Percentiles rank a stretch among this genome's conserved stretches.
Evolutionary conservation across 2,329 filamentous ascomycete species (phyloP).

Genomic region (Metarhizium brunneum): DNA sequence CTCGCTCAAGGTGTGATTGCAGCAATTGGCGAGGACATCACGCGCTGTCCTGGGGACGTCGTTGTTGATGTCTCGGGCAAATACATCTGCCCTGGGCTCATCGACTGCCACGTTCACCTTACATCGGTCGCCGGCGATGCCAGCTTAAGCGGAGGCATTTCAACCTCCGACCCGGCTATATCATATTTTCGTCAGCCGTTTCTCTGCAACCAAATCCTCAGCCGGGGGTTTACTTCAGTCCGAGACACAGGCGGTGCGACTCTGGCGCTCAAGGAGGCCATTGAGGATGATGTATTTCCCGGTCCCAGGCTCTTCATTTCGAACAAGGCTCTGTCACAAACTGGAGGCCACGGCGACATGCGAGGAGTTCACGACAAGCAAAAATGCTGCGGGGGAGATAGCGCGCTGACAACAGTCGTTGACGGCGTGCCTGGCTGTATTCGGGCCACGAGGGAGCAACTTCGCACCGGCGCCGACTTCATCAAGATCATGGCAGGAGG

Average conservation of each 20-base stretch:
- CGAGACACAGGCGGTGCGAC: conserved; percentile 50
- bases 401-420: conserved; percentile 3
- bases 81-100: conserved; percentile 23
- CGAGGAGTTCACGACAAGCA: conserved; percentile 28
- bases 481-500: conserved; percentile 54
- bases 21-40: conserved; percentile 9
- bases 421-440: conserved; percentile 48
- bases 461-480: conserved; percentile 48
- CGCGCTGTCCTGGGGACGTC: neutral
- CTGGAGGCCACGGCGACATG: conserved; percentile 49
- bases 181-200: conserved; percentile 37
- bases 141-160: conserved; percentile 14
- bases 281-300: conserved; percentile 43
- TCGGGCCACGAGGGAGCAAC: conserved; percentile 40
- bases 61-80: conserved; percentile 16
- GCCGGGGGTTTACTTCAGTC: conserved; percentile 48
- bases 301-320: conserved; percentile 48
- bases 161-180: conserved; percentile 22
- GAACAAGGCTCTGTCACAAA: conserved; percentile 44
- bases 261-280: conserved; percentile 44
- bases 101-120: conserved; percentile 25
- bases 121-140: conserved; percentile 19
- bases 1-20: conserved; percentile 25
- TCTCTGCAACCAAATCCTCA: conserved; percentile 38
- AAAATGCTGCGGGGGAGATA: conserved; percentile 7